These are phyloP conservation scores for Rhodotorula kratochvilovae DNA, from an alignment of 768 basidiomycete species.

Conservation along the genomic window DNA sequence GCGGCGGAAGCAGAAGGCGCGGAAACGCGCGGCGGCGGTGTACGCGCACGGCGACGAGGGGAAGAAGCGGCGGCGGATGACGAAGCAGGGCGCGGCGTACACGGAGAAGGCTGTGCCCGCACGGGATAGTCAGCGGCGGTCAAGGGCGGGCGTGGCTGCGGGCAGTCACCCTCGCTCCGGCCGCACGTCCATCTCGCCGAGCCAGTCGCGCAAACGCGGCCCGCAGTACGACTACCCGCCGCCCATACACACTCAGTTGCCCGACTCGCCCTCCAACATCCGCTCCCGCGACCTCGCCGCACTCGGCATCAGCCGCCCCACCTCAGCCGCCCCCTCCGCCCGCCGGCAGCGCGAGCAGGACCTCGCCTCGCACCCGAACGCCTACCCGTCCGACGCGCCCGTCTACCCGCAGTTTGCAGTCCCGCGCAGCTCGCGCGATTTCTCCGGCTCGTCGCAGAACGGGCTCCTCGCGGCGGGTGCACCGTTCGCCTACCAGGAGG, in stretches of 20 bases:
- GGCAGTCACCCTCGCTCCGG: neutral
- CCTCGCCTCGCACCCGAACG: neutral
- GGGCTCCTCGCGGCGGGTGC: neutral
- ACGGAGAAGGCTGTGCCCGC: neutral
- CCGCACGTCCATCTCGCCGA: neutral
- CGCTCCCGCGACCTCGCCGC: slow-evolving; percentile 10
- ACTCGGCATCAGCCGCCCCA: slow-evolving; percentile 1
- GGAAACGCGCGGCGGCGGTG: neutral
- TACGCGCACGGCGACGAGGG: neutral
- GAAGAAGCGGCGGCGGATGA: neutral
- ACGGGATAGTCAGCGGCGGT: neutral
- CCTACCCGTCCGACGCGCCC: neutral
- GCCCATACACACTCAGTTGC: no score
- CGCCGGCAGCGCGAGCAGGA: neutral
- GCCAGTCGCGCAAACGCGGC: neutral
- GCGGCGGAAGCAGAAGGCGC: neutral
- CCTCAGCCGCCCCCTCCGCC: neutral
- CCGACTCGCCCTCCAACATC: neutral
- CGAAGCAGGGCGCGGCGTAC: neutral
- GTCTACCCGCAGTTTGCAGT: neutral
- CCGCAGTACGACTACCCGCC: neutral
- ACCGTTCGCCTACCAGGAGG: slow-evolving; percentile 1
- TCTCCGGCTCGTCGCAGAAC: neutral
- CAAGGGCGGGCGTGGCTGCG: neutral
- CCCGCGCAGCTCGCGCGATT: neutral